Evolutionary conservation across 1,284 basidiomycete species (phyloP), one percentile per base, ranked within the genome.

Genomic region (Puccinia coronata): DNA sequence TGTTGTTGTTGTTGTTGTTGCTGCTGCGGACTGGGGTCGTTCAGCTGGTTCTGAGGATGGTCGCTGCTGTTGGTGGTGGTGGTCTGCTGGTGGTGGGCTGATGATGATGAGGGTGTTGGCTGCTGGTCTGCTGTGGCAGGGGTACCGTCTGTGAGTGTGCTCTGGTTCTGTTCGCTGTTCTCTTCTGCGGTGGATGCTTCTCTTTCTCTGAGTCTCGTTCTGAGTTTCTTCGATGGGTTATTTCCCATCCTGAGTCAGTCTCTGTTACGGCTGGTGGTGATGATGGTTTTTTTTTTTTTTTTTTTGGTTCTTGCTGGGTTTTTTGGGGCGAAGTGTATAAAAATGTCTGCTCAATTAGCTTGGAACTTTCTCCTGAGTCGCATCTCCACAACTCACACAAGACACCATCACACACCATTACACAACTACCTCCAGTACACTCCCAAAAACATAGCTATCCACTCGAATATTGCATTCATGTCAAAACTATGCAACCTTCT

Each of bases 141-240:
- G 2, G 31, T 67, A 41, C 63, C 18, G 20, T 1, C 25, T 28
- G 3, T 39, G 31, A 8, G 16, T 28, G 31, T 65, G 39, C 20
- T 70, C 36, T 39, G 34, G 49, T 53, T 41, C 18, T 59, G 73
- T 41, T 75, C 55, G 59, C 25, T 39, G 36, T 18, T 28, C 25
- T 57, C 36, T 6, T 76, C 74, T 28, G 57, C 65, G 11, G 18
- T 34, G 20, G 57, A 61, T 49, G 76, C 51, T 51, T 78, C 76
- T 6, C 63, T 20, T 49, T 78, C 76, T 69, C 76, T 78, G 18
- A 69, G 49, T 28, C 25, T 65, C 18, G 61, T 67, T 39, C 47
- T 55, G 31, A 78, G 43, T 49, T 78, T 78, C 63, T 78, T 78
- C 11, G 76, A 78, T 49, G 59, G 76, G 43, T 78, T 78, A 28